phyloP scores from a whole-genome alignment of 257 asterid species.

The Nemophila menziesii region DNA sequence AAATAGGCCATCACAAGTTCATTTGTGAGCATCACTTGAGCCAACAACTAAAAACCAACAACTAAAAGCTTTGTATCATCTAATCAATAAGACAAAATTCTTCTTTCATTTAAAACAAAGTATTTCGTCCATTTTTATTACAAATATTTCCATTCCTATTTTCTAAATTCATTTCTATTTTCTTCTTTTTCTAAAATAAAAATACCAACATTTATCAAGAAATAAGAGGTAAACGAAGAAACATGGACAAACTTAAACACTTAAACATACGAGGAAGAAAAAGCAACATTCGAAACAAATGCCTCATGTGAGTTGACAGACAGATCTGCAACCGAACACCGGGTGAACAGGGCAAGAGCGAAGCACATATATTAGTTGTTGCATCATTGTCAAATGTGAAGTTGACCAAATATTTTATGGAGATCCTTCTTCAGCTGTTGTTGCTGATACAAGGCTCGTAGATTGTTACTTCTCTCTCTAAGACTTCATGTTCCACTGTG shows the following conservation, averaged over 20 bases:
- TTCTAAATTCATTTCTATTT: no score
- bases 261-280: slow-evolving; percentile 22
- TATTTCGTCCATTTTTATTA: no score
- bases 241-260: slow-evolving; percentile 19
- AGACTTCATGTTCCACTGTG: slow-evolving; percentile 90
- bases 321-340: slow-evolving; percentile 84
- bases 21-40: no score
- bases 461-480: slow-evolving; percentile 76
- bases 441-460: slow-evolving; percentile 52
- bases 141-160: no score
- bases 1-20: no score
- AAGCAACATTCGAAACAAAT: slow-evolving; percentile 16
- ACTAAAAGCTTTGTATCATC: no score
- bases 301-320: slow-evolving; percentile 72
- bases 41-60: no score
- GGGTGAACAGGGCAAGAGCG: slow-evolving; percentile 49
- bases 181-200: no score
- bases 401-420: slow-evolving; percentile 53
- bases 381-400: slow-evolving; percentile 39
- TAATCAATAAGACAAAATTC: no score
- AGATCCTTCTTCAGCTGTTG: slow-evolving; percentile 51
- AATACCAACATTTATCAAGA: no score
- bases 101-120: no score
- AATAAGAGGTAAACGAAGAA: slow-evolving; percentile 4
- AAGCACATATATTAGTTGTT: slow-evolving; percentile 36